These are phyloP conservation scores for Allium fistulosum DNA, from an alignment of 106 monocot species.

Conservation along the genomic window DNA sequence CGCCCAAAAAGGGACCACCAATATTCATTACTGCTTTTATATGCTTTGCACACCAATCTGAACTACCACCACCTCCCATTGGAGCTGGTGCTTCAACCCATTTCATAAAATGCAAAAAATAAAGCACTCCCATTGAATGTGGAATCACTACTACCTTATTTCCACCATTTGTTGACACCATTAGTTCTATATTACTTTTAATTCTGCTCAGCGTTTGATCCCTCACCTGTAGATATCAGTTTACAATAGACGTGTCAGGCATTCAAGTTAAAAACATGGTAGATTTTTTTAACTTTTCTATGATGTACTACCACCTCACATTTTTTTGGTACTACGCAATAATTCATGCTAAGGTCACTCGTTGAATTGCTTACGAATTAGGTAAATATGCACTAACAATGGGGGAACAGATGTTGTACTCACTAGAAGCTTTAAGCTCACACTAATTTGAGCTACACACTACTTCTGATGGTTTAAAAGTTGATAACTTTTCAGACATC, in stretches of 20 bases:
- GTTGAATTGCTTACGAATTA: no score
- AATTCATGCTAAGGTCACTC: no score
- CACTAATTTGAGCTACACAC: no score
- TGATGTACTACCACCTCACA: no score
- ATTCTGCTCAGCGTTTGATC: slow-evolving; percentile 92
- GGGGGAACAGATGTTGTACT: no score
- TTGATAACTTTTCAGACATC: no score
- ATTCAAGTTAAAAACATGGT: not conserved
- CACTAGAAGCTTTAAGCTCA: no score
- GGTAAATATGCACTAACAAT: no score
- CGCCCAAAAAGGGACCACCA: slow-evolving; percentile 96
- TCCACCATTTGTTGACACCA: slow-evolving; percentile 88
- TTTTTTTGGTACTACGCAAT: no score
- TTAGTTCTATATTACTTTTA: slow-evolving; percentile 94
- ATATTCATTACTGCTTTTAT: slow-evolving; percentile 99
- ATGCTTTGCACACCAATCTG: slow-evolving; percentile 86
- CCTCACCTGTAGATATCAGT: slow-evolving; percentile 47
- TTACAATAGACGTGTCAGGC: slow-evolving; percentile 1
- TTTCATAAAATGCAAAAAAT: slow-evolving; percentile 99
- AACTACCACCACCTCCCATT: slow-evolving; percentile 84
- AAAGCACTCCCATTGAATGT: slow-evolving; percentile 97
- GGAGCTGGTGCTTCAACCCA: slow-evolving; percentile 98
- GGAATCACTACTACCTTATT: slow-evolving; percentile 99
- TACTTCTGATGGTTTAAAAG: no score
- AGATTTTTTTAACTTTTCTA: no score